These are phyloP conservation scores for Carallia brachiata DNA, from an alignment of 345 rosid genomes.

Conservation along the genomic window DNA sequence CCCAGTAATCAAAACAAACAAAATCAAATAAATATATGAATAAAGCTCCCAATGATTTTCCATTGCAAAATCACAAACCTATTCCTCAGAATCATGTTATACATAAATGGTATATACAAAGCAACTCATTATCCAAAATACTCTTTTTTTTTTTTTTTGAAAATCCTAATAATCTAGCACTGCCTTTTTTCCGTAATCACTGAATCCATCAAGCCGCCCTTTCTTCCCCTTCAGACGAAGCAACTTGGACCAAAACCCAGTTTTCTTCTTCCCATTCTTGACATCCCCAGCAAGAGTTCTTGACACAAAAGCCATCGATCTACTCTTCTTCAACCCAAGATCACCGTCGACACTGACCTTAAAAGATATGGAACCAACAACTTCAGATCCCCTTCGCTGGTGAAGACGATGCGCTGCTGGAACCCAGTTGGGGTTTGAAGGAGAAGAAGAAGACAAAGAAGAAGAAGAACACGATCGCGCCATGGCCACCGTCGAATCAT, in stretches of 20 bases:
- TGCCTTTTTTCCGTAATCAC: constrained; percentile 7
- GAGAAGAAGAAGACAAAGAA: constrained; percentile 5
- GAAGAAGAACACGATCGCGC: constrained; percentile 8
- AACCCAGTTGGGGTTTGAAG: constrained; percentile 17
- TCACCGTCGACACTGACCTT: constrained; percentile 21
- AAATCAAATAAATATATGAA: no score
- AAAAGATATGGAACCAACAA: constrained; percentile 41
- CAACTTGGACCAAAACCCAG: constrained; percentile 72
- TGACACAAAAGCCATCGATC: constrained; percentile 57
- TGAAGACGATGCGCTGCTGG: constrained; percentile 34
- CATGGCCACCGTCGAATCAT: not conserved
- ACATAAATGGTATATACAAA: no score
- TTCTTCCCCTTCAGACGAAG: constrained; percentile 50
- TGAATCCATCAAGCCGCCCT: constrained; percentile 23
- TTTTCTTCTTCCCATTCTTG: constrained; percentile 38
- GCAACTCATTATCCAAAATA: no score
- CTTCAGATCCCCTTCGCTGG: constrained; percentile 37
- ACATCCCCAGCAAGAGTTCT: constrained; percentile 26
- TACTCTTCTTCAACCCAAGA: constrained; percentile 66
- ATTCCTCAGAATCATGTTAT: no score
- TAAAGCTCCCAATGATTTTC: no score
- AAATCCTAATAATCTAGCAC: not conserved
- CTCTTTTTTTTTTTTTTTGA: no score
- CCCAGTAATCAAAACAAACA: no score
- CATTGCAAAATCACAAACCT: no score